Conservation (phyloP, 345 rosid genomes). For the Camelina neglecta region DNA sequence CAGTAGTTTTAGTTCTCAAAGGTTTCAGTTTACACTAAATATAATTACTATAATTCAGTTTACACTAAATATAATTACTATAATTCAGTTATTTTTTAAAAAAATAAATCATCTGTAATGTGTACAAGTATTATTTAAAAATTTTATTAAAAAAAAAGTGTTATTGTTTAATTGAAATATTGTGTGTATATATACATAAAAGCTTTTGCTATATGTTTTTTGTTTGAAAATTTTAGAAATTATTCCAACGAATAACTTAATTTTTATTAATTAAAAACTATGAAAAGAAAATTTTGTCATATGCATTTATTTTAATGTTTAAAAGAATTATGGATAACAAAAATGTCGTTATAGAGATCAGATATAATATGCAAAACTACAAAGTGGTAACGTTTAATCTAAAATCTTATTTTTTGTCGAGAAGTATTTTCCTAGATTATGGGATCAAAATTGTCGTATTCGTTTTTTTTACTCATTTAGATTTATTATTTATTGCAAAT, state of each 20-base stretch:
- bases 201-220: background rate
- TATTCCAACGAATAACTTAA: no score
- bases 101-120: background rate
- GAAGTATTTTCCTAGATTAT: background rate
- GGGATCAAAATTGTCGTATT: background rate
- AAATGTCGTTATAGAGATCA: background rate
- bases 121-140: no score
- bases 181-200: background rate
- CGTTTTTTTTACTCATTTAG: background rate
- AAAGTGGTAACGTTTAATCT: background rate
- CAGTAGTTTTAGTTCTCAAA: background rate
- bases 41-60: no score
- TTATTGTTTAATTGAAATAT: background rate
- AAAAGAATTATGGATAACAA: background rate
- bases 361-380: background rate
- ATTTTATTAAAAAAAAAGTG: no score
- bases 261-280: no score
- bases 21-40: no score
- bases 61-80: no score
- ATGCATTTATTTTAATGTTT: no score
- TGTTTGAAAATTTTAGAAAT: no score
- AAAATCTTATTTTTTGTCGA: background rate
- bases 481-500: no score
- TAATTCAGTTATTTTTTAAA: no score
- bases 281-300: background rate